These are phyloP conservation scores for Arxiozyma heterogenica DNA, from an alignment of 1,139 yeast genomes.

Conservation along the genomic window DNA sequence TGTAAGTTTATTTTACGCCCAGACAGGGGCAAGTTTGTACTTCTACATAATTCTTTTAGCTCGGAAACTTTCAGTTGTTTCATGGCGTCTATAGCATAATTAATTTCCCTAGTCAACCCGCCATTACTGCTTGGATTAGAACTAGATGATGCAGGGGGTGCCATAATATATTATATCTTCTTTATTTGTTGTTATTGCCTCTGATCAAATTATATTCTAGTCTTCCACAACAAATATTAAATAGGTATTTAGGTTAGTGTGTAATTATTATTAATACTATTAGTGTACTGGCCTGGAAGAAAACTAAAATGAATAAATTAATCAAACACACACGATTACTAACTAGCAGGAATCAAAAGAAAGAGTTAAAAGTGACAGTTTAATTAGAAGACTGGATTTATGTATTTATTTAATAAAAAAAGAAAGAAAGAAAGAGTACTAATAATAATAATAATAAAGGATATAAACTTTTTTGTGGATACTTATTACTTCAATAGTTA, in stretches of 20 bases:
- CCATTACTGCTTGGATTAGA: constrained; percentile 6
- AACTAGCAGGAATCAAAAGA: too few relatives aligned
- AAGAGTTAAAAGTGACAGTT: too few relatives aligned
- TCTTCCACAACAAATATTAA: background rate
- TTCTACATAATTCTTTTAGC: constrained; percentile 40
- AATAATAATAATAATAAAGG: too few relatives aligned
- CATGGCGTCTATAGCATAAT: constrained; percentile 17
- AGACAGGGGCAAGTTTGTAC: constrained; percentile 37
- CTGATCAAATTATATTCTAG: too few relatives aligned
- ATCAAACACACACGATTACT: background rate
- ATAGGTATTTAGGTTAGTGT: background rate
- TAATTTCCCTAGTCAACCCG: constrained; percentile 19
- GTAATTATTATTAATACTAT: background rate
- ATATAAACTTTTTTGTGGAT: too few relatives aligned
- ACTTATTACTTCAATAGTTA: background rate
- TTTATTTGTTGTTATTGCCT: too few relatives aligned
- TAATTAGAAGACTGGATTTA: too few relatives aligned
- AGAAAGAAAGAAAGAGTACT: too few relatives aligned
- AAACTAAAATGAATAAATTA: background rate
- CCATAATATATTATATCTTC: background rate
- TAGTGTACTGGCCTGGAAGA: background rate
- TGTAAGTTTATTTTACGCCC: constrained; percentile 48
- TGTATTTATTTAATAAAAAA: too few relatives aligned
- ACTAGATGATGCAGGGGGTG: background rate
- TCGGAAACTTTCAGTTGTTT: constrained; percentile 26